Evolutionary conservation across 2,329 filamentous ascomycete genomes (phyloP).

Genomic region (Ceratocystis albifundus): DNA sequence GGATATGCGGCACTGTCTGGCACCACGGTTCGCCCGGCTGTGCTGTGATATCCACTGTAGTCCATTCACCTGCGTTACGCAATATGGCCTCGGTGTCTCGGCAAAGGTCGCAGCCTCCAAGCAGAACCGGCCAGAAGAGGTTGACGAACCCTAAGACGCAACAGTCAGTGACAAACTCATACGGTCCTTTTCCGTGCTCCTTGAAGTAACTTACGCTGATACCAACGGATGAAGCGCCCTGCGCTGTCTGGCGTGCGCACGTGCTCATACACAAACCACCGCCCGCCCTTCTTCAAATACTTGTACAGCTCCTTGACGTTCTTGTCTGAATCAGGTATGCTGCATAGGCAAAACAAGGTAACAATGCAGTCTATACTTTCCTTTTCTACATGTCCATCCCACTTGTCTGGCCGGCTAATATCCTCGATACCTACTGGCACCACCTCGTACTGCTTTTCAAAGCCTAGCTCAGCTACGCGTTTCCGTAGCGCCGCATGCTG

Average conservation of each 20-base stretch:
- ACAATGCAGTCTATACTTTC: constrained; percentile 49
- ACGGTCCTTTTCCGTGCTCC: too few relatives aligned
- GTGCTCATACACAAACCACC: constrained; percentile 54
- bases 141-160: constrained; percentile 36
- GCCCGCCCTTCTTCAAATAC: constrained; percentile 48
- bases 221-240: constrained; percentile 33
- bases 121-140: constrained; percentile 40
- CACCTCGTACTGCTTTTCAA: constrained; percentile 49
- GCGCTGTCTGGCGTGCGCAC: constrained; percentile 35
- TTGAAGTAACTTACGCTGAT: constrained; percentile 38
- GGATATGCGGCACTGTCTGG: constrained; percentile 37
- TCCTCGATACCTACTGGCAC: constrained; percentile 52
- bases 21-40: constrained; percentile 35
- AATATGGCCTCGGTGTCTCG: constrained; percentile 39
- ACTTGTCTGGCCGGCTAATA: constrained; percentile 34
- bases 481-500: constrained; percentile 39
- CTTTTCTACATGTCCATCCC: constrained; percentile 38
- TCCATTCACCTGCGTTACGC: constrained; percentile 41
- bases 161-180: neutral
- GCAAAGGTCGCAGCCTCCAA: constrained; percentile 43
- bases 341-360: constrained; percentile 50
- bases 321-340: constrained; percentile 47
- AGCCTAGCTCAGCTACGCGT: constrained; percentile 40
- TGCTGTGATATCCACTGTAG: constrained; percentile 37
- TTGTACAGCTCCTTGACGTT: constrained; percentile 46